A percentile compares a stretch with the other conserved stretches of the same genome.
phyloP scores from a whole-genome alignment of 257 asterid genomes.

The Linaria vulgaris region DNA sequence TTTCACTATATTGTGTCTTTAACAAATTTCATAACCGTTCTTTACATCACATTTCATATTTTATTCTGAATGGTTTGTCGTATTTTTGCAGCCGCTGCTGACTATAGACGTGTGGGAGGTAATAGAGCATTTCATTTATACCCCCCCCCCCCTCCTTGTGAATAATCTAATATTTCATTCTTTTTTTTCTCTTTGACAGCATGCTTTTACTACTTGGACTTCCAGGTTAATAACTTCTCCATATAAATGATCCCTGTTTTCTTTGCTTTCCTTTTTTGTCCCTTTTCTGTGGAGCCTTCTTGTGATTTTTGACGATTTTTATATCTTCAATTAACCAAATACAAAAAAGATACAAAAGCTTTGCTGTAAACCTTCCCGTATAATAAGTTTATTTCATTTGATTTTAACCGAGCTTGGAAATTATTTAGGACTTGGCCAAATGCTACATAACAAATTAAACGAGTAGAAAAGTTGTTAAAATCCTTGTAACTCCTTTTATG shows the following conservation, averaged over 20 bases:
- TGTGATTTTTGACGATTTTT: neutral
- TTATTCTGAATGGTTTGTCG: constrained; percentile 14
- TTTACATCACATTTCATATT: constrained; percentile 9
- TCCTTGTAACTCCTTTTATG: too few species aligned
- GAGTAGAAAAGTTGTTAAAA: too few species aligned
- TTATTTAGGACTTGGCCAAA: too few species aligned
- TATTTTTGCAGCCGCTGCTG: constrained; percentile 81
- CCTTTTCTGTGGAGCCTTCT: neutral
- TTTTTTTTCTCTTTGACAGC: constrained; percentile 43
- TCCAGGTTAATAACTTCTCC: constrained; percentile 50
- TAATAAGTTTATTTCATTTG: too few species aligned
- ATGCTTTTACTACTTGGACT: constrained; percentile 94
- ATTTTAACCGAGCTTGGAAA: too few species aligned
- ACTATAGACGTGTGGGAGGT: constrained; percentile 99
- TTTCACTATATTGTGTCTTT: constrained; percentile 2
- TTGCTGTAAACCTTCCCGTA: too few species aligned
- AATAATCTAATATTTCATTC: neutral
- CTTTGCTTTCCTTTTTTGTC: constrained; percentile 10
- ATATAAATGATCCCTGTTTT: neutral
- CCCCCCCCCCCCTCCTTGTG: neutral
- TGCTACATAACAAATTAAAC: too few species aligned
- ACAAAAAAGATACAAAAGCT: too few species aligned
- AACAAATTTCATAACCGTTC: neutral
- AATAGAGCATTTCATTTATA: constrained; percentile 22
- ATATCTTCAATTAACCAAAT: too few species aligned